Evolutionary conservation across 2,329 filamentous ascomycete species (phyloP), one percentile per base, ranked within the genome.

Genomic region (Aspergillus aculeatus): DNA sequence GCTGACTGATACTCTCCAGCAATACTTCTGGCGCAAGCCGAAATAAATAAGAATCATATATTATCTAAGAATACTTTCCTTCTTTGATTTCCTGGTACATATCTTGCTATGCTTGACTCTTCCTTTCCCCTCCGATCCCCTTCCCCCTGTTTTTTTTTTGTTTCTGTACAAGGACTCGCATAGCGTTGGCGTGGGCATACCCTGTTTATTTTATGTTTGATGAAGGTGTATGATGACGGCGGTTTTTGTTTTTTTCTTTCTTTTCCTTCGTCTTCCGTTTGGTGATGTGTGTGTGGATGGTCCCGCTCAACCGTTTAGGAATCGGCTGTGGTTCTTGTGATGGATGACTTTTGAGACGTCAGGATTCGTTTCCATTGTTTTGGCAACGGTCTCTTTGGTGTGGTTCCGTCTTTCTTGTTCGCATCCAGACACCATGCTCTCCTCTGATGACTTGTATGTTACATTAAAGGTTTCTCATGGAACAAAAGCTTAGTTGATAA

Each of bases 21-120:
- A 89, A 89, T 89, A 89, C 74, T 89, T 85, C 78, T 89, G 86
- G 86, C 86, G 86, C 69, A 84, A 85, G 68, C 86, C 86, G 23
- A 83, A 83, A 78, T 79, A 68, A 68, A 67, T 61, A 47, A 47
- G 41, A 47, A 19, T 48, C 29, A 56, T 48, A 26, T 54, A 48
- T 50, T 59, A 57, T 52, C 44, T 55, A 38, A 60, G 59, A 58
- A 58, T 51, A 49, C 53, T 49, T 31, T 47, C 41, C 48, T 54
- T 58, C 56, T 60, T 53, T 60, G 59, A 60, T 68, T 44, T 71
- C 67, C 69, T 61, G 68, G 72, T 75, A 75, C 68, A 74, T 75
- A 75, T 19, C 64, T 74, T 70, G 61, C 62, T 64, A 61, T 62
- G 64, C 55, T 71, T 60, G 23, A 68, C 60, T 66, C 64, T 62